Conservation (phyloP, 2,329 filamentous ascomycete species). For the Arthrobotrys sinensis region DNA sequence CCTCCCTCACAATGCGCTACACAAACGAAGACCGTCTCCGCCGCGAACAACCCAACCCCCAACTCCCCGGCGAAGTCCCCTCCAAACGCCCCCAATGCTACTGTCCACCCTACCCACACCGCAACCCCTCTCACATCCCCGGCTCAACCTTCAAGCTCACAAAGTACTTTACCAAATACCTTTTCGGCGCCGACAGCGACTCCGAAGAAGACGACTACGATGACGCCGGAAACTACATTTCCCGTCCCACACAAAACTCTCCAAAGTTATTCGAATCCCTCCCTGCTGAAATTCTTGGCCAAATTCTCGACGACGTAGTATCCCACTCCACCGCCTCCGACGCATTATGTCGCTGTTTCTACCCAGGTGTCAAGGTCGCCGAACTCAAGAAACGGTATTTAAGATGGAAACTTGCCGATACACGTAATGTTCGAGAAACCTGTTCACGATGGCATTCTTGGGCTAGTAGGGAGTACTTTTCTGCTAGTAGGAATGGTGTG, state of each 20-base stretch:
- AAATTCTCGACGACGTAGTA: conserved; percentile 58
- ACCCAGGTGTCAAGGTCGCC: conserved; percentile 53
- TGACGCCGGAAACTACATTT: conserved; percentile 55
- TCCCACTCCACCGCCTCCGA: conserved; percentile 42
- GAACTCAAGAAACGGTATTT: conserved; percentile 55
- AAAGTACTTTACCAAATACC: conserved; percentile 59
- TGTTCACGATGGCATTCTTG: conserved; percentile 59
- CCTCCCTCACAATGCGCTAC: conserved; percentile 49
- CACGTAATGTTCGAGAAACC: conserved; percentile 42
- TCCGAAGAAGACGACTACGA: conserved; percentile 60
- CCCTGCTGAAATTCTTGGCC: conserved; percentile 50
- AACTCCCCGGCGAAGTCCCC: conserved; percentile 58
- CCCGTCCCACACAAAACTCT: conserved; percentile 53
- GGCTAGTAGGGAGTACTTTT: conserved; percentile 59
- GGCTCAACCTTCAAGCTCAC: conserved; percentile 55
- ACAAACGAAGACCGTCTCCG: conserved; percentile 54
- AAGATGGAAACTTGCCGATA: conserved; percentile 54
- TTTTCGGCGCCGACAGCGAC: conserved; percentile 52
- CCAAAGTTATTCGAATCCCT: conserved; percentile 49
- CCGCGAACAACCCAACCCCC: conserved; percentile 57
- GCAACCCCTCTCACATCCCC: conserved; percentile 40
- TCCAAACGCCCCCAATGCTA: conserved; percentile 57
- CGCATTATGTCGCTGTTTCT: conserved; percentile 56
- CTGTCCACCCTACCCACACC: conserved; percentile 57
- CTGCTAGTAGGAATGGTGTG: conserved; percentile 44